These are phyloP conservation scores for Tuber magnatum DNA, from an alignment of 495 filamentous ascomycete genomes.

Conservation along the genomic window DNA sequence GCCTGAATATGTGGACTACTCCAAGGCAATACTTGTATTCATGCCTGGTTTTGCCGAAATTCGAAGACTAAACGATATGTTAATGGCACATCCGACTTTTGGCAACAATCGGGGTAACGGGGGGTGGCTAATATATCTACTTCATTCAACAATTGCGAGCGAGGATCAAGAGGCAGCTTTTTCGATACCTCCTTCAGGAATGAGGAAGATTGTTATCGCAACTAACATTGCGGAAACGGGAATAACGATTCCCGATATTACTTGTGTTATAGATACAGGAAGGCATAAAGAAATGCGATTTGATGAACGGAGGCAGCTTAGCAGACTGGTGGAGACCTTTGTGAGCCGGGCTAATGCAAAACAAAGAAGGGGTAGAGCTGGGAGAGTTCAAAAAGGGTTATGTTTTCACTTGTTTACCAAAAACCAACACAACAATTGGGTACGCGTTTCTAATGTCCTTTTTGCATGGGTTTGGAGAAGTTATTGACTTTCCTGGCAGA, in stretches of 20 bases:
- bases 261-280: slow-evolving; percentile 87
- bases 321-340: slow-evolving; percentile 81
- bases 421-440: slow-evolving; percentile 64
- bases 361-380: slow-evolving; percentile 85
- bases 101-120: slow-evolving; percentile 41
- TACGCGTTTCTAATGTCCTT: slow-evolving; percentile 30
- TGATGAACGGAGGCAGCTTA: slow-evolving; percentile 85
- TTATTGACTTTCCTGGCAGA: slow-evolving; percentile 43
- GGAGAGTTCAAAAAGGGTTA: slow-evolving; percentile 87
- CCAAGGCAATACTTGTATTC: slow-evolving; percentile 89
- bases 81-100: slow-evolving; percentile 65
- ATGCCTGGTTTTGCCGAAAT: slow-evolving; percentile 92
- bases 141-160: slow-evolving; percentile 91
- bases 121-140: slow-evolving; percentile 71
- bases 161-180: slow-evolving; percentile 94
- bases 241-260: slow-evolving; percentile 94
- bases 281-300: slow-evolving; percentile 96
- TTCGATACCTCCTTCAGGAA: slow-evolving; percentile 67
- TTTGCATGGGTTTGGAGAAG: background rate
- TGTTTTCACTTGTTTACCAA: slow-evolving; percentile 95
- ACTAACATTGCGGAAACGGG: slow-evolving; percentile 97
- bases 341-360: slow-evolving; percentile 92
- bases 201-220: slow-evolving; percentile 83
- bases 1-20: slow-evolving; percentile 59
- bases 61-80: slow-evolving; percentile 71